Evolutionary conservation across 2,329 filamentous ascomycete species (phyloP), one percentile per base, ranked within the genome.

Genomic region (Leptographium radiaticola): DNA sequence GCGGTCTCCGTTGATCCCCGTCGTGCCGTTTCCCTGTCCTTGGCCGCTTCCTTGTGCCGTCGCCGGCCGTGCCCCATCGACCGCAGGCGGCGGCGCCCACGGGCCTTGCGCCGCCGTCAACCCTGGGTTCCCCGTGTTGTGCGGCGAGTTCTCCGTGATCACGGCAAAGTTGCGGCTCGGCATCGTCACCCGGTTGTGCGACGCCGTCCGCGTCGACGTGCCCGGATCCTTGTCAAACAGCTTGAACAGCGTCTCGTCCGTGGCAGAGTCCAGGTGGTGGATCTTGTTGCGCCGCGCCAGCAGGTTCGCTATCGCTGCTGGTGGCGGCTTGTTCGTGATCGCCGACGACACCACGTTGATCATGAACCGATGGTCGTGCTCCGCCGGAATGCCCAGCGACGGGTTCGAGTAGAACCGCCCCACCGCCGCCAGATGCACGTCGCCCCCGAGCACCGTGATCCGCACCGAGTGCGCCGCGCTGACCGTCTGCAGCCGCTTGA

Each of bases 391-490:
- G 52, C 83, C 77, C 46, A 93, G 75, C 61, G 83, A 84, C 9
- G 89, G 87, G 62, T 93, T 93, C 16, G 88, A 90, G 72, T 95
- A 96, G 73, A 98, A 97, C 57, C 93, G 87, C 0, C 93, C 93
- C 31, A 97, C 75, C 13, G 90, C 93, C 33, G 87, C 90, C 42
- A 97, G 73, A 67, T 97, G 91, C 45, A 97, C 93, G 64, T 97
- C 93, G 31, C 93, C 93, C 60, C 91, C 87, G 5, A 98, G 75
- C 58, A 98, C 95, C 5, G 89, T 97, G 53, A 96, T 78, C 52
- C 93, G 86, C 18, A 95, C 81, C 2, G 89, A 95, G 65, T 89
- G 93, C 61, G 90, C 86, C 3, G 86, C 83, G 36, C 90, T 86
- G 48, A 97, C 75, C 42, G 82, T 78, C 68, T 98, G 93, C 42